Evolutionary conservation across 306 rosid species (phyloP), one percentile per base, ranked within the genome.

Genomic region (Coriaria nepalensis): DNA sequence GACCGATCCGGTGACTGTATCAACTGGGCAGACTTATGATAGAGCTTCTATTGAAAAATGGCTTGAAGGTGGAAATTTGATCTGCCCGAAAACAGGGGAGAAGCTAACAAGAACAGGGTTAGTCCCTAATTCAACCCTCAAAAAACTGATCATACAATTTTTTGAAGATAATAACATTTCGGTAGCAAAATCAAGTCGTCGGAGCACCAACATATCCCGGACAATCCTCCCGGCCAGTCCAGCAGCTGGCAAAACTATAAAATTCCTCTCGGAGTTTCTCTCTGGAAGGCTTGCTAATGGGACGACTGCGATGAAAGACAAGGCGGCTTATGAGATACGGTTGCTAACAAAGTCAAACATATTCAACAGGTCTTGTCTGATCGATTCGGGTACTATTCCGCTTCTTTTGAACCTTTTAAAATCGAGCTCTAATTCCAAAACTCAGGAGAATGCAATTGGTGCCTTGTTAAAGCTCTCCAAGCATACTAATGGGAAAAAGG

Each of bases 21-120:
- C 90, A 5, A 88, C 96, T 0, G 96, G 96, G 4, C 96, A 88
- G 43, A 88, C 96, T 33, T 88, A 80, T n/a, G 95, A 88, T 45
- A 76, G 95, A 8, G 40, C 50, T 40, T 80, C 93, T 9, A 88
- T 88, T 65, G 47, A 72, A 5, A 80, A 72, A 77, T 88, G 96
- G 96, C 71, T 88, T 5, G 56, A 65, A 44, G 78, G 78, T 6
- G 95, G 96, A 8, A 81, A 88, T 50, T 10, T 7, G 10, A 65
- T 37, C 6, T 88, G 96, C 20, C 96, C 96, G 6, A 83, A 80
- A 72, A 88, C 96, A 47, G 93, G 96, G 55, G 77, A 83, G 67
- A 78, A 47, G 47, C 78, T 88, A 2, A 50, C 11, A 0, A 76
- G 32, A 51, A 62, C 73, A 1, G 93, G 76, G 14, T 34, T 88